Base-by-base conservation (phyloP, 306 rosid genomes). In the Purshia tridentata region DNA sequence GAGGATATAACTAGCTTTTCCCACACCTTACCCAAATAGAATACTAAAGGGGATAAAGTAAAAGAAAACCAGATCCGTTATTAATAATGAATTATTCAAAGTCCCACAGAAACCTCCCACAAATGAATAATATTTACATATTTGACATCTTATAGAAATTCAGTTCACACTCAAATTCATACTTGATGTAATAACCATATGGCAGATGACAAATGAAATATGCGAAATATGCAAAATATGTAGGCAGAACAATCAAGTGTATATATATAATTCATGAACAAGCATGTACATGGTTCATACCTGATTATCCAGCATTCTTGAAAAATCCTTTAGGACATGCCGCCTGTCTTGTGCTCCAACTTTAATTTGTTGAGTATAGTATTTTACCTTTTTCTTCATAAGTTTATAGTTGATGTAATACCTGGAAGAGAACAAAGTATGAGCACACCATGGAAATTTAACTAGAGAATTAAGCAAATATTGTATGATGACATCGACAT, bases 221-320 rank as follows among this genome's bases (percentile, higher is more conserved):
- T n/a, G n/a, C n/a, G n/a, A n/a, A n/a, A n/a, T n/a, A n/a, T n/a
- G n/a, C n/a, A n/a, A 39, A 40, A 40, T 41, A 23, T 40, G 29
- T 9, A 7, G 45, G 22, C 20, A 59, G 4, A 59, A 44, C 19
- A 40, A 62, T 40, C 67, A 18, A 62, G 67, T 40, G 13, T 35
- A 9, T 14, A 65, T 44, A 60, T 67, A 50, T 22, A 54, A 69
- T 41, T 14, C 39, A 69, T 57, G 67, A 66, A 78, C 51, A 56
- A 20, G 48, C 55, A 54, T 35, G 47, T 76, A 56, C 50, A 44
- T 59, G 48, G 56, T 40, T 18, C 52, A 7, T 44, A 95, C 99
- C 98, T 95, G 99, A 80, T 87, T 84, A 81, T 95, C 99, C 72
- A 95, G 81, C 98, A 95, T 90, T 69, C 91, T 85, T 56, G 99